Conservation (phyloP, 305 asterid species). For the Solanum aculeatissimum region DNA sequence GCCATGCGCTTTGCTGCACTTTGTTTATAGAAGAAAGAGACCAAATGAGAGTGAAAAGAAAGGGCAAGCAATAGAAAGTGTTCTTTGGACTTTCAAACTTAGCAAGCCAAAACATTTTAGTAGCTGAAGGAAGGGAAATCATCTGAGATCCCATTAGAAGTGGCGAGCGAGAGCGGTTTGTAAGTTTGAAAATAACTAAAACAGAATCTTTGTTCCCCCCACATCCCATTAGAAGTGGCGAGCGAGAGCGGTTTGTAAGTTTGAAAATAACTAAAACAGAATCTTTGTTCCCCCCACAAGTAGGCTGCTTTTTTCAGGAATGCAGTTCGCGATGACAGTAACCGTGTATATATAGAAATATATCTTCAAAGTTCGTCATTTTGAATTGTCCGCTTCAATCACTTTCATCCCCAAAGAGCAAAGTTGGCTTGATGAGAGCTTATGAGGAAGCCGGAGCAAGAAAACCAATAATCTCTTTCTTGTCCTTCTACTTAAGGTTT, state of each 20-base stretch:
- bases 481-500: not conserved
- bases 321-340: not conserved
- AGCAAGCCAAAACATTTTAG: not conserved
- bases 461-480: not conserved
- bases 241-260: too few species aligned
- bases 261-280: not conserved
- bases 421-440: not conserved
- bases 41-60: not conserved
- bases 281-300: not conserved
- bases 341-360: not conserved
- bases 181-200: too few species aligned
- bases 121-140: not conserved
- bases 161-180: not conserved
- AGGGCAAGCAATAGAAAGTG: not conserved
- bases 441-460: not conserved
- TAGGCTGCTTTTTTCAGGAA: not conserved
- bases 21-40: not conserved
- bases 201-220: too few species aligned
- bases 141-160: not conserved
- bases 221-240: too few species aligned
- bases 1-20: not conserved
- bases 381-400: not conserved
- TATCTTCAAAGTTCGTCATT: not conserved
- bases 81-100: not conserved
- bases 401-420: not conserved